Evolutionary conservation across 164 flowering plant species (phyloP).

Genomic region (Magnolia changhungtana): DNA sequence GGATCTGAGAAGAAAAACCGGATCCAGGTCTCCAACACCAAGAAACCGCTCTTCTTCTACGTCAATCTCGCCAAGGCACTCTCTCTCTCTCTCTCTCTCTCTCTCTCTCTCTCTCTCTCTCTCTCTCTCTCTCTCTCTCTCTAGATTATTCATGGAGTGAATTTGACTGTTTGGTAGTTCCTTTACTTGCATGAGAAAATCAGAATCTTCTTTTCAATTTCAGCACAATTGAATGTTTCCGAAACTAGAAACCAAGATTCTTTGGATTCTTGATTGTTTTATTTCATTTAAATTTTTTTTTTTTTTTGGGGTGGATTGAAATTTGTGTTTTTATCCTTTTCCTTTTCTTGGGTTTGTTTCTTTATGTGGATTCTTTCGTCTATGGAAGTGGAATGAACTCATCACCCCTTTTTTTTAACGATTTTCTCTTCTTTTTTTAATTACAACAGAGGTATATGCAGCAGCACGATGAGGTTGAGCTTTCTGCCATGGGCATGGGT

Average conservation of each 20-base stretch:
- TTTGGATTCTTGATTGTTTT: not conserved
- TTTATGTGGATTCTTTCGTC: not conserved
- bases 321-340: not conserved
- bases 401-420: not conserved
- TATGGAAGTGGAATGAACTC: not conserved
- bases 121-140: not conserved
- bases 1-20: slow-evolving; percentile 45
- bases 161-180: not conserved
- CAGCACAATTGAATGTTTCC: not conserved
- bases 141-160: not conserved
- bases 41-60: slow-evolving; percentile 62
- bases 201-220: too few relatives aligned
- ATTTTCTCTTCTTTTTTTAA: not conserved
- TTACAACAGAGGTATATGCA: slow-evolving; percentile 17
- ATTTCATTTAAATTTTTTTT: not conserved
- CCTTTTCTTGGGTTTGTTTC: not conserved
- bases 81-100: not conserved
- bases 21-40: slow-evolving; percentile 61
- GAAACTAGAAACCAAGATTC: not conserved
- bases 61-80: slow-evolving; percentile 60
- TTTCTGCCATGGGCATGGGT: slow-evolving; percentile 22
- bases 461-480: slow-evolving; percentile 18
- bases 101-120: not conserved
- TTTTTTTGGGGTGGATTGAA: not conserved
- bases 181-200: not conserved